Conservation (phyloP, 805 yeast genomes). For the Starmerella scarabaei region DNA sequence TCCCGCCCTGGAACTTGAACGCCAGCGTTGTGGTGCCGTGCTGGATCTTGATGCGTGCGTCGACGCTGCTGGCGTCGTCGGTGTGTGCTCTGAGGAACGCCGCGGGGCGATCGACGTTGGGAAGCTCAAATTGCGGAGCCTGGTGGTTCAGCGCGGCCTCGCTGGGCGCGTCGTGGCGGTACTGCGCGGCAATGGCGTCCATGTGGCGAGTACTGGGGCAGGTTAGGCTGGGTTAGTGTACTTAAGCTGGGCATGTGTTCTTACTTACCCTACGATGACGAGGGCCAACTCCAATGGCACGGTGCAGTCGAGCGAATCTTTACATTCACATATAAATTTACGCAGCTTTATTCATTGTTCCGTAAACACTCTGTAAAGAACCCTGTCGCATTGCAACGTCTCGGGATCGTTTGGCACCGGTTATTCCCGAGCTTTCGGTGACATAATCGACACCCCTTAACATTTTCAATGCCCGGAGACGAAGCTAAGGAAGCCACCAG, state of each 20-base stretch:
- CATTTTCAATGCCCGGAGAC: conserved; percentile 10
- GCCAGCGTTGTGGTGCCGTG: conserved; percentile 99
- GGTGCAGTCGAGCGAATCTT: too few relatives aligned
- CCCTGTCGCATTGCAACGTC: too few relatives aligned
- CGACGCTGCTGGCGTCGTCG: conserved; percentile 85
- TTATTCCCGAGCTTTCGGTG: too few relatives aligned
- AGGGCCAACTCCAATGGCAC: too few relatives aligned
- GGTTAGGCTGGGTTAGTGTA: too few relatives aligned
- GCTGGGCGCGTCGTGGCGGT: conserved; percentile 5
- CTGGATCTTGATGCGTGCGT: conserved; percentile 88
- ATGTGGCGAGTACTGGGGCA: too few relatives aligned
- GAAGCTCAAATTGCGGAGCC: conserved; percentile 37
- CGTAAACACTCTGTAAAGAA: too few relatives aligned
- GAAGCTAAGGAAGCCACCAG: conserved; percentile 13
- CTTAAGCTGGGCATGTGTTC: too few relatives aligned
- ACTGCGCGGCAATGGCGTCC: conserved; percentile 26
- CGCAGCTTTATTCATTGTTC: too few relatives aligned
- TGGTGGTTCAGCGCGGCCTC: not conserved
- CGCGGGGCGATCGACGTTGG: conserved; percentile 79
- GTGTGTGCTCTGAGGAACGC: conserved; percentile 96
- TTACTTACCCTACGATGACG: too few relatives aligned
- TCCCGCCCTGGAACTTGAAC: conserved; percentile 90
- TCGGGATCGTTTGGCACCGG: too few relatives aligned
- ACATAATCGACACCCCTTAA: conserved; percentile 1
- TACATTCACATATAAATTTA: too few relatives aligned